Base-by-base conservation (phyloP, 192 early-diverging fungal species). In the Powellomyces hirtus region DNA sequence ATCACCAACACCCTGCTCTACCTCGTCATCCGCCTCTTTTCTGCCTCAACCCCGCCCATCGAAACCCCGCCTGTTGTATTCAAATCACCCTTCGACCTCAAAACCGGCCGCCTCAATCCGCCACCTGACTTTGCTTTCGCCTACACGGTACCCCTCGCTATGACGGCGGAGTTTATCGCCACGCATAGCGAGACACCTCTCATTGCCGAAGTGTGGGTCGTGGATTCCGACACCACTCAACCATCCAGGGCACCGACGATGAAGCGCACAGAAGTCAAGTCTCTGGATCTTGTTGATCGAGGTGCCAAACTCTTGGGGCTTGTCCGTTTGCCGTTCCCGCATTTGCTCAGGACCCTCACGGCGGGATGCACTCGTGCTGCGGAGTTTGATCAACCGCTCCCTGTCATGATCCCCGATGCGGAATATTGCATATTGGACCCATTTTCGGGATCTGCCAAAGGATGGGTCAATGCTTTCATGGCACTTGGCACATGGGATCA, bases 381-480 rank as follows among this genome's bases (percentile, higher is more conserved):
- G 1, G 4, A 34, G 37, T 3, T 27, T n/a, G 51, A 42, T 24
- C 26, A 27, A 1, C 37, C 27, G 2, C 13, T 36, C n/a, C 75
- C 75, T 5, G 33, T 80, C 30, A 45, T 77, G 66, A 27, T 81
- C 13, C 79, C 79, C 8, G 75, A 75, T 34, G 65, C 75, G 5
- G 79, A 81, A 51, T 77, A 81, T 60, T 37, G 46, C 30, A 73
- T 81, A 59, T 24, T 75, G 34, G 79, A 81, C 62, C 79, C 79
- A 13, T 75, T 81, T 56, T 51, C 52, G 34, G 75, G 79, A 29
- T 46, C 49, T 33, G 37, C 66, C 29, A 77, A 73, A 51, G 79
- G 79, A 24, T 81, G 75, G 79, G 59, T 78, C 14, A 71, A 29
- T 4, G 65, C 64, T n/a, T 70, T 63, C 40, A 20, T 81, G 49